Conservation (phyloP, 2,329 filamentous ascomycete genomes). For the Paecilomyces formosus region DNA sequence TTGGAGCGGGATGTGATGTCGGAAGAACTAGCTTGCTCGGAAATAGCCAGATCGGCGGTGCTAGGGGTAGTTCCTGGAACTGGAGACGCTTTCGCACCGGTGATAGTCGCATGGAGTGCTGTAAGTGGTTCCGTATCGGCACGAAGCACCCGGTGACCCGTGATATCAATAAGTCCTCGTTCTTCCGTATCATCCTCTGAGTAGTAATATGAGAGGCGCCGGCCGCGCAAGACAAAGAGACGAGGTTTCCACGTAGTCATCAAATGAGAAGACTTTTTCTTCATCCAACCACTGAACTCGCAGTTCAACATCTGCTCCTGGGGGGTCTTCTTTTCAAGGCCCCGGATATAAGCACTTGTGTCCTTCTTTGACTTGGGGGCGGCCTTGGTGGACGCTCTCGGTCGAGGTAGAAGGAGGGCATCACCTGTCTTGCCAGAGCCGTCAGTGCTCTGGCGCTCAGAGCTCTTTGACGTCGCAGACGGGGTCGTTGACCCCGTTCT, state of each 20-base stretch:
- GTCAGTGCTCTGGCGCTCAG: constrained; percentile 71
- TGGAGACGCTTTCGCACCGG: constrained; percentile 68
- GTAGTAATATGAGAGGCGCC: constrained; percentile 92
- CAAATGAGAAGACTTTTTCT: constrained; percentile 91
- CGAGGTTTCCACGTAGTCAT: constrained; percentile 98
- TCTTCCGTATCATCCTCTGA: constrained; percentile 87
- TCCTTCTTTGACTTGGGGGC: constrained; percentile 74
- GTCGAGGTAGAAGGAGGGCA: constrained; percentile 42
- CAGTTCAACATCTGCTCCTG: constrained; percentile 76
- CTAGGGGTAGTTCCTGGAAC: constrained; percentile 43
- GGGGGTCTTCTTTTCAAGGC: constrained; percentile 72
- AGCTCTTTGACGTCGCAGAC: constrained; percentile 58
- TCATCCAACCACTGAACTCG: constrained; percentile 99
- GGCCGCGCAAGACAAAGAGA: constrained; percentile 88
- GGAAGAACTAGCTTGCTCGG: constrained; percentile 21
- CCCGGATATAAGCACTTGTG: constrained; percentile 87
- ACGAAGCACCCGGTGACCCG: constrained; percentile 90
- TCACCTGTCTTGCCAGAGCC: constrained; percentile 42
- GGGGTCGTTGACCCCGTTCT: constrained; percentile 68
- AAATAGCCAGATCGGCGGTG: constrained; percentile 28
- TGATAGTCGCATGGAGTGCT: constrained; percentile 83
- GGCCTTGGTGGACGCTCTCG: constrained; percentile 43
- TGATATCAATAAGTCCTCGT: constrained; percentile 94
- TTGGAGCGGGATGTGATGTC: constrained; percentile 23
- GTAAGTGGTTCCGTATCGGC: constrained; percentile 88